Base-by-base conservation (phyloP, 2,329 filamentous ascomycete genomes). In the Diaporthe australafricana region DNA sequence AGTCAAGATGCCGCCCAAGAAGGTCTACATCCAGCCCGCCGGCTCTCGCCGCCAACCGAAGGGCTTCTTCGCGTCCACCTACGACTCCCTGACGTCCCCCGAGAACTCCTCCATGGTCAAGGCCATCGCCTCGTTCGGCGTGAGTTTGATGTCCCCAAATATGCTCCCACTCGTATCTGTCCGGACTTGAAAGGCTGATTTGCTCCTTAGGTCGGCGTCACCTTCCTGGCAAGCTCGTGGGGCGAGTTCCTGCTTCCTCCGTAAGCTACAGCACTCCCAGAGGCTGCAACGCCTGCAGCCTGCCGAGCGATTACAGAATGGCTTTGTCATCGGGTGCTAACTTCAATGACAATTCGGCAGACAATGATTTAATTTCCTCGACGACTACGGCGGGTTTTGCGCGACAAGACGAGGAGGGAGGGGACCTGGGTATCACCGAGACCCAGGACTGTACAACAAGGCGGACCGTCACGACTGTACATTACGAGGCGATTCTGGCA, bases 21-120 rank as follows among this genome's bases (percentile, higher is more conserved):
- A 87, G 82, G 84, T 87, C 74, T 80, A 84, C 72, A 84, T 89
- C 76, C 86, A 89, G 76, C 83, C 83, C 76, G 81, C 83, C 62
- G 76, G 80, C 74, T 81, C 82, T 53, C 80, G 84, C 62, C 81
- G 83, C 73, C 82, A 83, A 74, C 79, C 83, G 69, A 87, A 85
- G 77, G 86, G 89, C 75, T 84, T 87, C 78, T 77, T 91, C 76
- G 83, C 83, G 75, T 83, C 82, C 68, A 82, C 86, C 72, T 92
- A 91, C 81, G 85, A 87, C 69, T 83, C 88, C 73, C 77, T 92
- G 77, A 91, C 89, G 57, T 86, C 87, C 67, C 81, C 90, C 42
- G 90, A 92, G 79, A 92, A 93, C 80, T 85, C 89, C 45, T 86
- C 88, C 72, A 87, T 92, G 70, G 89, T 92, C 73, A 86, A 87